Evolutionary conservation across 768 basidiomycete species (phyloP).

Genomic region (Jaapia argillacea): DNA sequence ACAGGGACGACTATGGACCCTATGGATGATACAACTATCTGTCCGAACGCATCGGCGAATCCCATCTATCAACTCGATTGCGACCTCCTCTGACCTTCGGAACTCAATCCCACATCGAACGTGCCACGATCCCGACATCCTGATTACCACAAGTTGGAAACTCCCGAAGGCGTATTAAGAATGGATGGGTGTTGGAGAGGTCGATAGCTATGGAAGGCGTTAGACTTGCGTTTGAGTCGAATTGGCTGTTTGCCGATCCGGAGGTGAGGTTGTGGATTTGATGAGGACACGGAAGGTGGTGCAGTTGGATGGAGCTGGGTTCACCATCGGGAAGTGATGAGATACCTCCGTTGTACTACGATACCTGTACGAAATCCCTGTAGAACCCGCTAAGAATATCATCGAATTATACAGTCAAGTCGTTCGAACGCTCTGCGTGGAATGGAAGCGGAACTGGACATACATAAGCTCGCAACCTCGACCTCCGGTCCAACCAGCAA

Average conservation of each 20-base stretch:
- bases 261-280: background rate
- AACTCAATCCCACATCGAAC: conserved; percentile 40
- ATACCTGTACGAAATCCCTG: background rate
- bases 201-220: conserved; percentile 77
- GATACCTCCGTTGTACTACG: background rate
- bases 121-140: conserved; percentile 7
- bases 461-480: no score
- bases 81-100: conserved; percentile 69
- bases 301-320: no score
- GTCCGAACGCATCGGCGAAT: conserved; percentile 73
- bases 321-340: background rate
- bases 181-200: conserved; percentile 68
- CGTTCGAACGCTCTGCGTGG: no score
- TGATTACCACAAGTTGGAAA: conserved; percentile 56
- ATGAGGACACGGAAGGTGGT: background rate
- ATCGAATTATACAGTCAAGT: no score
- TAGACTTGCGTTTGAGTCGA: conserved; percentile 75
- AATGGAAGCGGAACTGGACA: no score
- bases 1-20: conserved; percentile 8
- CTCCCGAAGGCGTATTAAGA: conserved; percentile 54
- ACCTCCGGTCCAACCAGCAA: no score
- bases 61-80: conserved; percentile 75
- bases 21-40: conserved; percentile 49
- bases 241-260: conserved; percentile 51
- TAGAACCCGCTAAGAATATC: no score